Percentiles rank a stretch among this genome's conserved stretches.
Evolutionary conservation across 163 green algal species (phyloP).

Genomic region (Chlorella variabilis): DNA sequence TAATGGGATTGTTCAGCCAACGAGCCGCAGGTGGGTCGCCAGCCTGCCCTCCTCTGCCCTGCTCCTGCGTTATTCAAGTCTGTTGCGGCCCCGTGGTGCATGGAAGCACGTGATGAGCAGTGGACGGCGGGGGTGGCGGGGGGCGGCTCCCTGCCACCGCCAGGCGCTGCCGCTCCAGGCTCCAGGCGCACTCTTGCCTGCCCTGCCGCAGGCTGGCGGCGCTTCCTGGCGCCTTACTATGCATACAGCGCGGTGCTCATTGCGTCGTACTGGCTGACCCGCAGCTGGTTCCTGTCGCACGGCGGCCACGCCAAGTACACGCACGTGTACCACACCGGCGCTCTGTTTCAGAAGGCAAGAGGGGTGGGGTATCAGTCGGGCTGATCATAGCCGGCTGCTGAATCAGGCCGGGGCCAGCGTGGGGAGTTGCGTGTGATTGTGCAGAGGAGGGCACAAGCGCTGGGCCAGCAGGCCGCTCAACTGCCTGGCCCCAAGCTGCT

Average conservation of each 20-base stretch:
- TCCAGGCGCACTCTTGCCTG: no score
- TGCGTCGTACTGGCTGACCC: conserved; percentile 39
- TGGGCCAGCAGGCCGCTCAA: no score
- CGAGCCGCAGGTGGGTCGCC: background rate
- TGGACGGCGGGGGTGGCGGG: no score
- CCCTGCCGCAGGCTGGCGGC: conserved; percentile 10
- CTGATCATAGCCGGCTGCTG: background rate
- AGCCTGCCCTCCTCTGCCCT: no score
- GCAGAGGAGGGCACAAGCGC: background rate
- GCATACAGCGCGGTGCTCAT: conserved; percentile 36
- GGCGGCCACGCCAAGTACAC: conserved; percentile 14
- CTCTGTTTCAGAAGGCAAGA: background rate
- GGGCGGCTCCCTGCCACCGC: no score
- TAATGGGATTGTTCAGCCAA: background rate
- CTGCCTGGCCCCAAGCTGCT: no score
- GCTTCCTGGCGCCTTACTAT: conserved; percentile 52
- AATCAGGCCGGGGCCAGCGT: no score
- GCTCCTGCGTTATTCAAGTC: no score
- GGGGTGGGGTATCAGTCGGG: background rate
- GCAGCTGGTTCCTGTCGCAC: conserved; percentile 31
- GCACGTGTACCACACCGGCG: background rate
- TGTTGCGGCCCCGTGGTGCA: no score
- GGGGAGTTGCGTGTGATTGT: no score
- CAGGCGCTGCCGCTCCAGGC: no score
- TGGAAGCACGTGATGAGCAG: no score